These are phyloP conservation scores for Pelargonium fulgidum DNA, from an alignment of 441 rosid genomes.

Conservation along the genomic window DNA sequence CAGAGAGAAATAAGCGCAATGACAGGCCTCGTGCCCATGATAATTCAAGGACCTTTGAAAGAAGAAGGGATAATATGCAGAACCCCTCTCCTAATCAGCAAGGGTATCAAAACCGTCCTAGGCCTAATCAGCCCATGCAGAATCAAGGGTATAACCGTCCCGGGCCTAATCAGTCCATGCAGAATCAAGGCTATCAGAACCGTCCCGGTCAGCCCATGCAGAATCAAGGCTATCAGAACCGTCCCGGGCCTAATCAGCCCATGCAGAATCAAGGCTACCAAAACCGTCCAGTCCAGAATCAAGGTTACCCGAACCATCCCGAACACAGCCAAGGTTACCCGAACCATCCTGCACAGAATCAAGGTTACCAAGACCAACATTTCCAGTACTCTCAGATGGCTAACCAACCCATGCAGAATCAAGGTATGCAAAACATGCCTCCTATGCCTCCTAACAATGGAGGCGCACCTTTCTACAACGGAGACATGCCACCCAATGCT, in stretches of 20 bases:
- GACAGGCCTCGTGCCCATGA: slow-evolving; percentile 73
- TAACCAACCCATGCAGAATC: background rate
- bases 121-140: background rate
- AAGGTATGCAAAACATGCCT: background rate
- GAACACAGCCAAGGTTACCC: background rate
- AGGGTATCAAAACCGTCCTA: background rate
- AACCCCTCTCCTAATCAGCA: slow-evolving; percentile 31
- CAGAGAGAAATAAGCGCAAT: slow-evolving; percentile 73
- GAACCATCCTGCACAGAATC: background rate
- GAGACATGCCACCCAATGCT: too few relatives aligned
- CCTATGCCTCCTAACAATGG: background rate
- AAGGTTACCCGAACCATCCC: background rate
- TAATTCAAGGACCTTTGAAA: slow-evolving; percentile 69
- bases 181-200: too few relatives aligned
- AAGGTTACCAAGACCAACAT: background rate
- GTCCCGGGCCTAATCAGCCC: too few relatives aligned
- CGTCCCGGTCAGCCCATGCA: too few relatives aligned
- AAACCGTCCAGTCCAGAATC: background rate
- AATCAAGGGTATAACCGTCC: background rate
- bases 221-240: too few relatives aligned
- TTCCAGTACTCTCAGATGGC: background rate
- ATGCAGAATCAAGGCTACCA: too few relatives aligned
- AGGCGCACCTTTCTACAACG: too few relatives aligned
- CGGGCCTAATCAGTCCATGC: too few relatives aligned
- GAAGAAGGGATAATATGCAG: slow-evolving; percentile 77